phyloP scores from a whole-genome alignment of 306 rosid species.

The Cucumis melo region DNA sequence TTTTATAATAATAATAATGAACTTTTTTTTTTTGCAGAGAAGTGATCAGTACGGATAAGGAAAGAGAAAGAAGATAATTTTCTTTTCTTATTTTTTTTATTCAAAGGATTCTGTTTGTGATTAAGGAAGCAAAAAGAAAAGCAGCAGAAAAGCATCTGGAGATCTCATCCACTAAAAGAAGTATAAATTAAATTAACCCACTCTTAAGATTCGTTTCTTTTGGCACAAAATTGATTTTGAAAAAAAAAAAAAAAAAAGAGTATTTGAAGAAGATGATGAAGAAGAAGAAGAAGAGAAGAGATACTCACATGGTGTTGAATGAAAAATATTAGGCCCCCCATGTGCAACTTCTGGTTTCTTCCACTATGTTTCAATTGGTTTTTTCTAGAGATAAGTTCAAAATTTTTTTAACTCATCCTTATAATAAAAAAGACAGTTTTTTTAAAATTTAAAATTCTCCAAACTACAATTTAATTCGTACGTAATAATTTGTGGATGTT shows the following conservation, averaged over 20 bases:
- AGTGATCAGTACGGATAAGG: slow-evolving; percentile 31
- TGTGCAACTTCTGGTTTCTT: slow-evolving; percentile 33
- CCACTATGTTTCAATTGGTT: slow-evolving; percentile 21
- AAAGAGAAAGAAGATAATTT: slow-evolving; percentile 9
- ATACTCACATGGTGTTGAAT: slow-evolving; percentile 12
- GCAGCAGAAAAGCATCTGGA: slow-evolving; percentile 86
- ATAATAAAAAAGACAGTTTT: not conserved
- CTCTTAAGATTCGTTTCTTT: not conserved
- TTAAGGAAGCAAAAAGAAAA: slow-evolving; percentile 59
- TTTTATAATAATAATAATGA: too few species aligned
- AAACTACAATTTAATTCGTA: too few species aligned
- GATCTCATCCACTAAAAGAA: not conserved
- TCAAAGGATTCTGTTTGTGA: slow-evolving; percentile 15
- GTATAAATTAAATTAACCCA: not conserved
- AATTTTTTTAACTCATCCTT: too few species aligned
- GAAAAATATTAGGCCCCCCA: not conserved
- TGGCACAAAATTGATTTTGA: not conserved
- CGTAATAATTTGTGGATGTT: too few species aligned
- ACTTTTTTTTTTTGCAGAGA: not conserved
- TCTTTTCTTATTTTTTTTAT: too few species aligned
- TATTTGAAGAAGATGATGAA: not conserved
- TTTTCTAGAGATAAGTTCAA: slow-evolving; percentile 39
- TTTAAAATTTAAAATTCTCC: too few species aligned
- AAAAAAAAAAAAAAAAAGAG: too few species aligned
- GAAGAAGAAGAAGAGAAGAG: not conserved